These are phyloP conservation scores for Ogataea haglerorum DNA, from an alignment of 805 yeast species.

Conservation along the genomic window DNA sequence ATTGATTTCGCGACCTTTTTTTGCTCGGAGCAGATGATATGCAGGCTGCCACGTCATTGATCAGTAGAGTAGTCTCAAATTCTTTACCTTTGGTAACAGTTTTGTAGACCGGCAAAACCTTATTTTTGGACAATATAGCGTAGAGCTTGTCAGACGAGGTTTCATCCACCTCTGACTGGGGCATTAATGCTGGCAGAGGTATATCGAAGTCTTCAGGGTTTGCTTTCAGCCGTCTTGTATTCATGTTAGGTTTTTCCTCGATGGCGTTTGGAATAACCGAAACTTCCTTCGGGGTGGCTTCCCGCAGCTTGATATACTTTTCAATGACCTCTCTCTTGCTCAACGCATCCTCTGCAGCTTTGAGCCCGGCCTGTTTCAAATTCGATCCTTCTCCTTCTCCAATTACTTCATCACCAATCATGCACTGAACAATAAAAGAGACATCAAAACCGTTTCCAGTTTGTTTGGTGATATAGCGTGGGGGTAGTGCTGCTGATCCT, in stretches of 20 bases:
- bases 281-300: constrained; percentile 44
- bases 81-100: constrained; percentile 20
- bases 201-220: constrained; percentile 1
- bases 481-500: constrained; percentile 68
- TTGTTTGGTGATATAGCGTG: constrained; percentile 50
- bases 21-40: constrained; percentile 33
- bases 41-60: constrained; percentile 35
- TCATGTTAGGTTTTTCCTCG: background rate
- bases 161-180: constrained; percentile 20
- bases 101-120: constrained; percentile 33
- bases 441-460: constrained; percentile 46
- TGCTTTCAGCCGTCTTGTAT: background rate
- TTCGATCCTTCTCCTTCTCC: constrained; percentile 73
- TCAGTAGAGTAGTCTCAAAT: constrained; percentile 26
- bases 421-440: constrained; percentile 65
- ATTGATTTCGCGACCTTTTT: constrained; percentile 38
- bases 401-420: constrained; percentile 59
- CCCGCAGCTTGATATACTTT: constrained; percentile 56
- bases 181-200: constrained; percentile 4
- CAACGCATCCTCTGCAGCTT: constrained; percentile 84
- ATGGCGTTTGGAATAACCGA: constrained; percentile 13
- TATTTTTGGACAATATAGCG: constrained; percentile 23
- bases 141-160: constrained; percentile 32
- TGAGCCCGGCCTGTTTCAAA: constrained; percentile 70
- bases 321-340: constrained; percentile 56